Evolutionary conservation across 129 eudicot species (phyloP), one percentile per base, ranked within the genome.

Genomic region (Erigeron canadensis): DNA sequence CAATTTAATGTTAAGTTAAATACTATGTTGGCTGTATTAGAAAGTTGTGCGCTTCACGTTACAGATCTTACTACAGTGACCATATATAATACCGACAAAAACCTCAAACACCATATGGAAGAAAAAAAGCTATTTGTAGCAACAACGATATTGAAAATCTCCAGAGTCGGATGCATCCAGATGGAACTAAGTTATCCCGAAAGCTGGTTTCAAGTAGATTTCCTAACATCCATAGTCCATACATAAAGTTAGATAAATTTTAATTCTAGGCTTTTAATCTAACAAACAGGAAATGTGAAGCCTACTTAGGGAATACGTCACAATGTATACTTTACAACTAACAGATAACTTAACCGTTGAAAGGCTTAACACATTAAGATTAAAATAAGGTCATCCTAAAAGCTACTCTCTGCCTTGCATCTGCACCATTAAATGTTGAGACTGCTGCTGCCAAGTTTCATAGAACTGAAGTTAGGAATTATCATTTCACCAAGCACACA

Each of bases 391-490:
- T 50, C 60, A 72, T 47, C 46, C n/a, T 61, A 17, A 22, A 16
- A 61, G 21, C 66, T 71, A 21, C 23, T 71, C 75, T 9, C 7
- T 71, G 22, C 66, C 75, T 41, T 71, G 75, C 75, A 71, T 71
- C 23, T 17, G 44, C 15, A 28, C 67, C 75, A 43, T 43, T 9
- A 34, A 12, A 39, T 48, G 63, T 48, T 62, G 53, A 63, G 41
- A 62, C 40, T 63, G 77, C 28, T 2, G 13, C 53, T 73, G 61
- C 37, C 70, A 61, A 61, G 39, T 23, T 60, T 19, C 16, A n/a
- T 58, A 45, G 28, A 70, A 57, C 28, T 42, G 13, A 71, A 58
- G 15, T 72, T n/a, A 72, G 23, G 28, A 8, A 3, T 17, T 16
- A 67, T 8, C 18, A 11, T 12, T 10, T 1, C 8, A 58, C 40